Evolutionary conservation across 225 moss, liverwort and hornwort genomes (phyloP).

Genomic region (Ulota crispa): DNA sequence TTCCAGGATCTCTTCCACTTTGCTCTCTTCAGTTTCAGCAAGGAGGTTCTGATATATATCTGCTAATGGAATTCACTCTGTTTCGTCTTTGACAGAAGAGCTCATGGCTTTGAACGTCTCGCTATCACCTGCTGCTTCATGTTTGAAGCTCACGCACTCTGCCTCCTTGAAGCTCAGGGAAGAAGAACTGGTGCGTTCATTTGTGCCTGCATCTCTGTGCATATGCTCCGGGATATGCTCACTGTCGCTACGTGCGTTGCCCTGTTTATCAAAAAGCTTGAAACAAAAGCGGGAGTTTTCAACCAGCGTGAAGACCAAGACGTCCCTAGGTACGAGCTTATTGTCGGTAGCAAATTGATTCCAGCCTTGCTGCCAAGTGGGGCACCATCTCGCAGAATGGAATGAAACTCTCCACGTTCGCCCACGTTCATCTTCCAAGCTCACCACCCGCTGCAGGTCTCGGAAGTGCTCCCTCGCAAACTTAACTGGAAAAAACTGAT

Average conservation of each 20-base stretch:
- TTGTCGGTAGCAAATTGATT: background rate
- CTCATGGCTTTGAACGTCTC: too few relatives aligned
- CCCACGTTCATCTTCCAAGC: background rate
- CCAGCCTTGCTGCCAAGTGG: constrained; percentile 19
- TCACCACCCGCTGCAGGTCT: constrained; percentile 14
- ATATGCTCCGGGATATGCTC: too few relatives aligned
- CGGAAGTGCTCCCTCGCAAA: constrained; percentile 16
- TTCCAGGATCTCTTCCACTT: background rate
- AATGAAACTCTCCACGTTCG: constrained; percentile 24
- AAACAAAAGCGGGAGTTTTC: background rate
- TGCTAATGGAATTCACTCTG: background rate
- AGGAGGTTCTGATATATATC: background rate
- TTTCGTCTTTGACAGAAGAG: background rate
- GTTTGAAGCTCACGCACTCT: background rate
- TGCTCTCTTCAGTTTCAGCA: background rate
- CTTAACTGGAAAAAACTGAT: background rate
- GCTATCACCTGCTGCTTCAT: background rate
- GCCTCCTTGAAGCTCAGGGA: background rate
- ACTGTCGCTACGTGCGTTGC: background rate
- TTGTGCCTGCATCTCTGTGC: background rate
- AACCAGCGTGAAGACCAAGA: constrained; percentile 17
- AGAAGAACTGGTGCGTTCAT: background rate
- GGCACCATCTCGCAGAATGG: background rate
- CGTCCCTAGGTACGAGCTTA: constrained; percentile 5
- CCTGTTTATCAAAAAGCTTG: constrained; percentile 2